Percentiles rank a stretch among this genome's conserved stretches.
phyloP scores from a whole-genome alignment of 495 filamentous ascomycete genomes.

The Tetracladium marchalianum region DNA sequence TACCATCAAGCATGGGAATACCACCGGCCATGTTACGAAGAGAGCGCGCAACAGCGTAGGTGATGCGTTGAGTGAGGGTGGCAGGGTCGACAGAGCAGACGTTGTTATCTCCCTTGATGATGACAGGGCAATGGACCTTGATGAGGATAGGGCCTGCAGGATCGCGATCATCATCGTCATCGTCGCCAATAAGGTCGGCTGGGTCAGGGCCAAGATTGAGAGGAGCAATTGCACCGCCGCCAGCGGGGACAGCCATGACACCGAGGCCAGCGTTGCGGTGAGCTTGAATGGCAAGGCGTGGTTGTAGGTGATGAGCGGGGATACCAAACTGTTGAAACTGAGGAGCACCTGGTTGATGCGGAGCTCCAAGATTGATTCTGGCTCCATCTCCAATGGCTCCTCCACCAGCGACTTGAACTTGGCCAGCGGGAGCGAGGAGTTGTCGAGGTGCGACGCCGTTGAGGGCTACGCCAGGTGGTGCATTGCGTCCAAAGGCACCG shows the following conservation, averaged over 20 bases:
- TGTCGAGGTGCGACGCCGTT: no score
- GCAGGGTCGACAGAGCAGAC: slow-evolving; percentile 9
- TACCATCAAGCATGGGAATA: slow-evolving; percentile 22
- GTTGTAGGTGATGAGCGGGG: no score
- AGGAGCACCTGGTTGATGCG: neutral
- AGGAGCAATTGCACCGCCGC: neutral
- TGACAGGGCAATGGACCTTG: slow-evolving; percentile 13
- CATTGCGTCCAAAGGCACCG: neutral
- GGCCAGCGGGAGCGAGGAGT: no score
- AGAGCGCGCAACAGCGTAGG: slow-evolving; percentile 10
- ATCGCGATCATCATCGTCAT: slow-evolving; percentile 1
- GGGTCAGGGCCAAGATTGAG: neutral
- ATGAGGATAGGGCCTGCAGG: slow-evolving; percentile 10
- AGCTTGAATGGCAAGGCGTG: no score
- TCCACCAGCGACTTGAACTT: no score
- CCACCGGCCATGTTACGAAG: slow-evolving; percentile 14
- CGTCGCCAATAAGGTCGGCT: neutral
- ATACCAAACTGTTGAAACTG: neutral
- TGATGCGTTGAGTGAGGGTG: slow-evolving; percentile 6
- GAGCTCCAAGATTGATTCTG: neutral
- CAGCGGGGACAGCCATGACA: neutral
- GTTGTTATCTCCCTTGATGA: slow-evolving; percentile 19
- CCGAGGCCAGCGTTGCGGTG: no score
- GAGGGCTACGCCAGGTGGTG: neutral
- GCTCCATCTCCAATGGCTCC: no score